A percentile compares a stretch with the other conserved stretches of the same genome.
Conservation (phyloP, 805 yeast species). For the Candida hungchunana region DNA sequence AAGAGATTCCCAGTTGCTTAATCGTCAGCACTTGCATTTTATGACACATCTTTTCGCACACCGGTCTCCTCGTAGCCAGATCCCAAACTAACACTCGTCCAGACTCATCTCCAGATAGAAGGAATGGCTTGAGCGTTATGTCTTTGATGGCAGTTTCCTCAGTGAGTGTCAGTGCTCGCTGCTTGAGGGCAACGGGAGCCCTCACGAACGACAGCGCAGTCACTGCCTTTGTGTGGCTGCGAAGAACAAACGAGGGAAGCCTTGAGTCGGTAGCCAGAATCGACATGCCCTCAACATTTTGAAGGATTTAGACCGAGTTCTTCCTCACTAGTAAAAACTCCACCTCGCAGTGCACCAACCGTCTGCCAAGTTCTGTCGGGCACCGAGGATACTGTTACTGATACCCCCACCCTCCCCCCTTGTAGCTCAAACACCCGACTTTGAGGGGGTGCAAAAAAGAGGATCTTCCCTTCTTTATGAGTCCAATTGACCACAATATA, state of each 20-base stretch:
- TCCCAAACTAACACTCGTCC: slow-evolving; percentile 40
- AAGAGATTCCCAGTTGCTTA: slow-evolving; percentile 36
- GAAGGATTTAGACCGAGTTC: too few species aligned
- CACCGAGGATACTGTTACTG: too few species aligned
- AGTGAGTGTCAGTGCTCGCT: slow-evolving; percentile 1
- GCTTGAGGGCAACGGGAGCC: slow-evolving; percentile 6
- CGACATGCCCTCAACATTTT: too few species aligned
- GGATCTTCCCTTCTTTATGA: too few species aligned
- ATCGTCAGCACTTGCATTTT: slow-evolving; percentile 45
- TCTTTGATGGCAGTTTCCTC: not conserved
- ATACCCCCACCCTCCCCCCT: not conserved
- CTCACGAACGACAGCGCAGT: slow-evolving; percentile 12
- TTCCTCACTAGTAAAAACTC: too few species aligned
- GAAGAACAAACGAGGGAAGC: slow-evolving; percentile 15
- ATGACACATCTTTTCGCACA: slow-evolving; percentile 59
- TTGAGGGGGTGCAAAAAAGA: too few species aligned
- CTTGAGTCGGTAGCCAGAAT: slow-evolving; percentile 10
- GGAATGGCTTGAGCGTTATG: slow-evolving; percentile 13
- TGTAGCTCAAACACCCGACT: too few species aligned
- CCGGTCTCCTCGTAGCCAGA: slow-evolving; percentile 49
- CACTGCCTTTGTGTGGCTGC: slow-evolving; percentile 19
- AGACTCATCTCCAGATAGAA: slow-evolving; percentile 15
- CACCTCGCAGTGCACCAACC: too few species aligned
- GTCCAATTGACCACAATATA: not conserved
- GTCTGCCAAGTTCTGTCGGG: too few species aligned